Conservation (phyloP, 83 land plant genomes). For the Larix sibirica region DNA sequence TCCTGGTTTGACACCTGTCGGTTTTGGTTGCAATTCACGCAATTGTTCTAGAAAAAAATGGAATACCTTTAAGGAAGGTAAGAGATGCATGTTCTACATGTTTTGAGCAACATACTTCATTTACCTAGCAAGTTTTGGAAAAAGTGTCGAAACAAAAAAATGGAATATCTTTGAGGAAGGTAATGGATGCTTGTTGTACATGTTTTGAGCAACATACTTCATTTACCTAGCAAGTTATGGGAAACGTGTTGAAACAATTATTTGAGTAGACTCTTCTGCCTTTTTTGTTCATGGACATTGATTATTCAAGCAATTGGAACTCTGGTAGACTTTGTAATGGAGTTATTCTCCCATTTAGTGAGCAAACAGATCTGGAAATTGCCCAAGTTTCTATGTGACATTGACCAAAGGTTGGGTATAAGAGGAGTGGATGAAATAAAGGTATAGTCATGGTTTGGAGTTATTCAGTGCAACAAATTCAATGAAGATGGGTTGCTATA, state of each 20-base stretch:
- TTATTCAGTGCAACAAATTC: too few relatives aligned
- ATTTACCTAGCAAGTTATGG: slow-evolving; percentile 95
- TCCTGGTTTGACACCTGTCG: slow-evolving; percentile 93
- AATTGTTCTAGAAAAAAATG: slow-evolving; percentile 84
- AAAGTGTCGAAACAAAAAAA: slow-evolving; percentile 71
- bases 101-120: slow-evolving; percentile 86
- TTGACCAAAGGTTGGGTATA: too few relatives aligned
- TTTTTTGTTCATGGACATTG: slow-evolving; percentile 88
- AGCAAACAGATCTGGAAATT: slow-evolving; percentile 65
- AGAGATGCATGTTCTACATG: slow-evolving; percentile 97
- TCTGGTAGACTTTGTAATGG: slow-evolving; percentile 96
- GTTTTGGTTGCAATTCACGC: slow-evolving; percentile 92
- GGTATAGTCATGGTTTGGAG: too few relatives aligned
- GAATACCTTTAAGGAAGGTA: slow-evolving; percentile 86
- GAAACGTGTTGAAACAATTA: slow-evolving; percentile 88
- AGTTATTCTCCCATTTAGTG: slow-evolving; percentile 85
- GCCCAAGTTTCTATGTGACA: too few relatives aligned
- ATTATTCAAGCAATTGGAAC: slow-evolving; percentile 94
- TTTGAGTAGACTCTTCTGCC: slow-evolving; percentile 92
- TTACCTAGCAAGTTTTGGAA: slow-evolving; percentile 92
- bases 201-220: slow-evolving; percentile 96
- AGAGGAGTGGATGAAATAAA: too few relatives aligned
- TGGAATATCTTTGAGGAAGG: slow-evolving; percentile 26
- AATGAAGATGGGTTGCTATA: too few relatives aligned
- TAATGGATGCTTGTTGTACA: slow-evolving; percentile 94